Percentiles rank a stretch among this genome's conserved stretches.
Evolutionary conservation across 106 monocot species (phyloP).

Genomic region (Platanthera zijinensis): DNA sequence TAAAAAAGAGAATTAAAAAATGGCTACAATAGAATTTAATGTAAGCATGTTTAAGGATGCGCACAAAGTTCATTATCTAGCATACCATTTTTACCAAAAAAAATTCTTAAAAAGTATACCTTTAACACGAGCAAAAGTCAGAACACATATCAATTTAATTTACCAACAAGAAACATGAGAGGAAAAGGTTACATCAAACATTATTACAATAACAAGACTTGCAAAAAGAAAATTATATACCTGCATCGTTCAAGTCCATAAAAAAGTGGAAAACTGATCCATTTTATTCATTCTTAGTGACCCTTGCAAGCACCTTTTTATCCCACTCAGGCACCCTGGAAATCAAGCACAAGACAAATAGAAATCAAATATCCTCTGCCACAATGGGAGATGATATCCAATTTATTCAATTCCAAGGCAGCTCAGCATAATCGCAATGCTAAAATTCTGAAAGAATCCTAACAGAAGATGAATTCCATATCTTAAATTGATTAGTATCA

Average conservation of each 20-base stretch:
- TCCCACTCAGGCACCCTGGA: conserved; percentile 74
- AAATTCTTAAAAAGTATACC: neutral
- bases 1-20: neutral
- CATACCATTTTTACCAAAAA: neutral
- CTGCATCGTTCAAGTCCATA: conserved; percentile 94
- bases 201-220: neutral
- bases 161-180: neutral
- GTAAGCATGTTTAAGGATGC: neutral
- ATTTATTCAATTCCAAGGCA: neutral
- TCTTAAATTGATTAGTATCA: too few species aligned
- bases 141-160: neutral
- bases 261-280: conserved; percentile 90
- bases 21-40: neutral
- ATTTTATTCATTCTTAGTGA: conserved; percentile 41
- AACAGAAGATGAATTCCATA: neutral
- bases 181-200: neutral
- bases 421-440: neutral
- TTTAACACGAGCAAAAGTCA: neutral
- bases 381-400: neutral
- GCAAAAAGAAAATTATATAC: conserved; percentile 11
- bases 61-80: neutral
- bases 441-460: neutral
- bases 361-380: neutral
- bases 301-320: conserved; percentile 43
- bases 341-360: conserved; percentile 6